phyloP scores from a whole-genome alignment of 768 basidiomycete species.

The Holtermanniella nyarrowii region DNA sequence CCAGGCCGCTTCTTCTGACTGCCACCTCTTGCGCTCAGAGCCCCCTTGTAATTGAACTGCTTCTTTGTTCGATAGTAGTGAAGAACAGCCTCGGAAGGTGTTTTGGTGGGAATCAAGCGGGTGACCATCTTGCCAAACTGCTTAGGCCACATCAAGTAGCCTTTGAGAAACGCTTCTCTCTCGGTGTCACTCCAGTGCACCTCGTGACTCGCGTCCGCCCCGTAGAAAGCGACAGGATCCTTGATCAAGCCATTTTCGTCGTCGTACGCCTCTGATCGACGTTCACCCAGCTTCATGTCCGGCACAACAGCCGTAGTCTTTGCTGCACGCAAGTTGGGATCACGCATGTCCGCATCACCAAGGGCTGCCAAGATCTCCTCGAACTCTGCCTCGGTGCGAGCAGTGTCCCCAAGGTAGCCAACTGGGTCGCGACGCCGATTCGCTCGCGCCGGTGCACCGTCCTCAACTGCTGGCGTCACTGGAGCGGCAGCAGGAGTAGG shows the following conservation, averaged over 20 bases:
- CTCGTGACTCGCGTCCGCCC: constrained; percentile 55
- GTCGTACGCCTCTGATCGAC: constrained; percentile 46
- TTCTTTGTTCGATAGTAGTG: constrained; percentile 96
- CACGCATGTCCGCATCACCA: constrained; percentile 80
- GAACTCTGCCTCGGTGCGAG: constrained; percentile 91
- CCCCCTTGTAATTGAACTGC: constrained; percentile 44
- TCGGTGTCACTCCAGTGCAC: constrained; percentile 83
- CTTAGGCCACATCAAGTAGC: constrained; percentile 77
- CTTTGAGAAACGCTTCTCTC: constrained; percentile 62
- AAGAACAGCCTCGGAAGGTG: constrained; percentile 74
- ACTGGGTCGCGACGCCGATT: constrained; percentile 26
- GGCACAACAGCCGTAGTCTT: constrained; percentile 78
- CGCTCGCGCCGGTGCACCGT: constrained; percentile 19
- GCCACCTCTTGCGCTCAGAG: constrained; percentile 19
- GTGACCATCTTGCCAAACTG: constrained; percentile 89
- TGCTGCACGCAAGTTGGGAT: constrained; percentile 76
- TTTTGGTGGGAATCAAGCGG: constrained; percentile 63
- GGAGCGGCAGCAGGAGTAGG: constrained; percentile 19
- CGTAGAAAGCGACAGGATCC: constrained; percentile 68
- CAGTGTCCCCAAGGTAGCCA: constrained; percentile 57
- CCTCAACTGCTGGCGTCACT: constrained; percentile 16
- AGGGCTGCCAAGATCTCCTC: constrained; percentile 92
- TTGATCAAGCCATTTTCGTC: constrained; percentile 75
- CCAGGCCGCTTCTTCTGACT: constrained; percentile 16
- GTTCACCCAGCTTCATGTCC: constrained; percentile 61